Evolutionary conservation across 352 stramenopile genomes (phyloP).

Genomic region (Phytophthora macrochlamydospora): DNA sequence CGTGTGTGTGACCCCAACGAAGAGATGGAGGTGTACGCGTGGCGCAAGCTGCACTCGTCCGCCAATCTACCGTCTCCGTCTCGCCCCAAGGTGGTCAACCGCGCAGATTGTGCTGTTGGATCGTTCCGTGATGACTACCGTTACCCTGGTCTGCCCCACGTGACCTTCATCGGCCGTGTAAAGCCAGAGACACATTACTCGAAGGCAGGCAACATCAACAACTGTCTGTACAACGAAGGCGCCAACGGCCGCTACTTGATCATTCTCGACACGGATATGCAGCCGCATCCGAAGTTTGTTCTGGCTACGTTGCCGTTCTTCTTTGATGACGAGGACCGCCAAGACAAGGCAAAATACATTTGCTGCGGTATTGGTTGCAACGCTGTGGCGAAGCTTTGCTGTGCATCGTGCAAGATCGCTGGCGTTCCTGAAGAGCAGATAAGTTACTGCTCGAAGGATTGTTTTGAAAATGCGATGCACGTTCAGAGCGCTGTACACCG

Average conservation of each 20-base stretch:
- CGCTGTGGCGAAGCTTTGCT: conserved; percentile 82
- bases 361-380: conserved; percentile 81
- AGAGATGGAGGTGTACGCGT: conserved; percentile 85
- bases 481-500: conserved; percentile 77
- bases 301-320: conserved; percentile 81
- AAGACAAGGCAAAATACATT: conserved; percentile 79
- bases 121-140: conserved; percentile 88
- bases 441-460: conserved; percentile 88
- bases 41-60: conserved; percentile 85
- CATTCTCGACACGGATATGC: conserved; percentile 87
- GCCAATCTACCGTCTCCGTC: conserved; percentile 74
- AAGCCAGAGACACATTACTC: conserved; percentile 85
- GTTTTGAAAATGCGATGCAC: conserved; percentile 88
- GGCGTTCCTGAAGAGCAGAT: conserved; percentile 84
- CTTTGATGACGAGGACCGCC: conserved; percentile 76
- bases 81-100: conserved; percentile 71
- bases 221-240: conserved; percentile 85
- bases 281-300: conserved; percentile 80
- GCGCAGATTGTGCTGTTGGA: conserved; percentile 67
- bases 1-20: conserved; percentile 84
- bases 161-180: conserved; percentile 79
- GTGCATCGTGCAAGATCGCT: conserved; percentile 83
- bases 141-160: conserved; percentile 75
- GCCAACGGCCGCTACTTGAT: conserved; percentile 80
- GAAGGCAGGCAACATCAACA: conserved; percentile 91